Evolutionary conservation across 176 grass and related monocot genomes (phyloP), one percentile per base, ranked within the genome.

Genomic region (sorghum (Sorghum bicolor)): DNA sequence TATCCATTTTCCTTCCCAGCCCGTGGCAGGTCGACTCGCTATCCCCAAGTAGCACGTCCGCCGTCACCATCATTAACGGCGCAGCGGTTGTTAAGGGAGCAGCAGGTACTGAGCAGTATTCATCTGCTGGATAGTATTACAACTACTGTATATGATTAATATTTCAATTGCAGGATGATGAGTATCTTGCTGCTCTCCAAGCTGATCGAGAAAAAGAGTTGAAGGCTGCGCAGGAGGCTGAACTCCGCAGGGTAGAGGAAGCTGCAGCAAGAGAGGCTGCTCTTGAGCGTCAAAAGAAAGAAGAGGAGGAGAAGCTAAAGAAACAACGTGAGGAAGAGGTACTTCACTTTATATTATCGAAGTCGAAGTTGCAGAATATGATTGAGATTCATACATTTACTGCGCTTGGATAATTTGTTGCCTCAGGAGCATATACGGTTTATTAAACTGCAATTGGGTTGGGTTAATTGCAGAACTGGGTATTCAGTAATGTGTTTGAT

Each of bases 161-260:
- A 48, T 84, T 88, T 82, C 38, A 72, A 69, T 81, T 87, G 9
- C 80, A 99, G 97, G 97, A 99, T 25, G 91, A 94, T 80, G 97
- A 94, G 52, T 99, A 94, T 89, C 91, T 92, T 86, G 91, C 89
- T 86, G 74, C 97, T 29, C 87, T 99, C 28, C 83, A 89, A 92
- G 97, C 93, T 55, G 97, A 99, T 80, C 82, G 70, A 85, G 97
- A 99, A 79, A 99, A 96, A 67, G 97, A 99, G 76, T 68, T 99
- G 82, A 99, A 84, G 66, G 89, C 89, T 62, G 80, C 53, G 34
- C 87, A 91, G 79, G 97, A 94, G 75, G 91, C 91, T 67, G 93
- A 94, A 84, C 63, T 83, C 25, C 85, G 60, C 70, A 84, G 40
- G 52, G 83, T 81, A 84, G 88, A 95, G 67, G 90, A 60, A 45